These are phyloP conservation scores for Albugo laibachii DNA, from an alignment of 352 stramenopile species.

Conservation along the genomic window DNA sequence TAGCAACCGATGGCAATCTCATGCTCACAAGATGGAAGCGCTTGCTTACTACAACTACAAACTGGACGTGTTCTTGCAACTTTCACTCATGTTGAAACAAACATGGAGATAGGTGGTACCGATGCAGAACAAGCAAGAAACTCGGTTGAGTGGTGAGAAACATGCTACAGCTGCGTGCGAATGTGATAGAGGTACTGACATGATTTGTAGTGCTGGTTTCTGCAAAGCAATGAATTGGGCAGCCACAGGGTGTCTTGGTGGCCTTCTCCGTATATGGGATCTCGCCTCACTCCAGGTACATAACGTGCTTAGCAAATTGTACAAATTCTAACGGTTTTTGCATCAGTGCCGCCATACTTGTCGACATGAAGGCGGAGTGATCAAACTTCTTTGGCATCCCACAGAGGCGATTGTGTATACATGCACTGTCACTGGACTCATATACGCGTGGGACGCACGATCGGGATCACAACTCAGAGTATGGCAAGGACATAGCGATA, in stretches of 20 bases:
- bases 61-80: conserved; percentile 87
- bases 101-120: conserved; percentile 21
- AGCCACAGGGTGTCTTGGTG: conserved; percentile 88
- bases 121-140: conserved; percentile 35
- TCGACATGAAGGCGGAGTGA: conserved; percentile 74
- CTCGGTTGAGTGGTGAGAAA: conserved; percentile 67
- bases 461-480: conserved; percentile 55
- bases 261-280: conserved; percentile 93
- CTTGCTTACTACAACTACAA: conserved; percentile 84
- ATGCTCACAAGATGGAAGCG: conserved; percentile 87
- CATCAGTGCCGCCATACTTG: conserved; percentile 70
- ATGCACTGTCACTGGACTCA: conserved; percentile 67
- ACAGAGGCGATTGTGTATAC: conserved; percentile 72
- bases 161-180: neutral
- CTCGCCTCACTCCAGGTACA: conserved; percentile 63
- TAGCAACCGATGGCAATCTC: conserved; percentile 84
- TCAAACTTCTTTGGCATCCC: conserved; percentile 82
- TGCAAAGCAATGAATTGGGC: conserved; percentile 88
- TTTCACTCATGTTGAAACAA: conserved; percentile 36
- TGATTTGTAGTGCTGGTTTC: conserved; percentile 74
- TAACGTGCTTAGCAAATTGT: neutral
- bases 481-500: conserved; percentile 79
- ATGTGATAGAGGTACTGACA: neutral
- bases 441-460: conserved; percentile 85
- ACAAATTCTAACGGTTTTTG: neutral